A percentile compares a stretch with the other conserved stretches of the same genome.
phyloP scores from a whole-genome alignment of 1,284 basidiomycete genomes.

The Hortiboletus rubellus region DNA sequence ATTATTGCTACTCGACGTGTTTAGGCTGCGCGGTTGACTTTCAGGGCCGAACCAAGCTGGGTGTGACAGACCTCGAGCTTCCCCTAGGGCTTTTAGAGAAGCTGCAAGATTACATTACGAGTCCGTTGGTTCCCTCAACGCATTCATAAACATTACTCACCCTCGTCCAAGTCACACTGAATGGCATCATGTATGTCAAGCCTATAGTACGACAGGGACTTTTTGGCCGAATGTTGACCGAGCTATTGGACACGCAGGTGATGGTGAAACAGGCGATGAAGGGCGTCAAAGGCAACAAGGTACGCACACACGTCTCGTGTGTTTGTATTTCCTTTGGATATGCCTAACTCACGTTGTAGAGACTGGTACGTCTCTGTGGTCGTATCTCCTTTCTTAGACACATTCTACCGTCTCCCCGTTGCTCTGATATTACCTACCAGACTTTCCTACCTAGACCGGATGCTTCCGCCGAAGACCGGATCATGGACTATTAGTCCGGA shows the following conservation, averaged over 20 bases:
- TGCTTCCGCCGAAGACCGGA: no score
- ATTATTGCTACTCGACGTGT: constrained; percentile 96
- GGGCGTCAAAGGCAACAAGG: constrained; percentile 69
- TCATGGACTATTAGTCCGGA: no score
- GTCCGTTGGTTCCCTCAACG: constrained; percentile 41
- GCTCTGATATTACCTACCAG: no score
- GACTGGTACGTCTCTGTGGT: no score
- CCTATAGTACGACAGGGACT: constrained; percentile 81
- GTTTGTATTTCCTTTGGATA: no score
- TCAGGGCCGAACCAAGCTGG: constrained; percentile 87
- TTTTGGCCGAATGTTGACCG: constrained; percentile 88
- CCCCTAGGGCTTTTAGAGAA: constrained; percentile 68
- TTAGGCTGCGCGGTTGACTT: constrained; percentile 86
- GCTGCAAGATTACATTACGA: constrained; percentile 73
- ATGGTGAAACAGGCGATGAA: constrained; percentile 99
- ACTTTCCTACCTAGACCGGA: no score
- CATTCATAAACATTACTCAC: constrained; percentile 1
- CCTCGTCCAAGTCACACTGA: constrained; percentile 74
- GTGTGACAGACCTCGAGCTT: constrained; percentile 75
- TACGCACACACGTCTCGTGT: constrained; percentile 25
- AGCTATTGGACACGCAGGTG: constrained; percentile 93
- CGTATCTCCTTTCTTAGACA: no score
- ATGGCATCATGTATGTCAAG: constrained; percentile 94
- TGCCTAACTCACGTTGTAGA: no score
- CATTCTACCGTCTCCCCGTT: no score